Percentiles rank a stretch among this genome's conserved stretches.
Conservation (phyloP, 805 yeast species). For the Sugiyamaella smithiae region DNA sequence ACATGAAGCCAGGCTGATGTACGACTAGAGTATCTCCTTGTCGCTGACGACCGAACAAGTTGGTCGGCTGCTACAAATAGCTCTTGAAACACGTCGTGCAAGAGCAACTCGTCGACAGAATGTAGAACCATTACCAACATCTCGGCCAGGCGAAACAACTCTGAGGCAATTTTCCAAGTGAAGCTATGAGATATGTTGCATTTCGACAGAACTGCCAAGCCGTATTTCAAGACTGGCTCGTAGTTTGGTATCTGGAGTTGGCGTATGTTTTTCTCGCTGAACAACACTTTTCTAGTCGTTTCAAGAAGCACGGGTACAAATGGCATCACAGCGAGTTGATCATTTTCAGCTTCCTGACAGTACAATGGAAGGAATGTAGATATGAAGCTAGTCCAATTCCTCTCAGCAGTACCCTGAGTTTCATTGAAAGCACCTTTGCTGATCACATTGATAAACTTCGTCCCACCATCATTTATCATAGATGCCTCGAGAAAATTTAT, state of each 20-base stretch:
- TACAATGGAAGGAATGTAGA: neutral
- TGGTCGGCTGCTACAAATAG: neutral
- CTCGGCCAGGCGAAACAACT: neutral
- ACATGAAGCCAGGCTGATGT: neutral
- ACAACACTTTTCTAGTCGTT: neutral
- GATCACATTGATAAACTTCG: slow-evolving; percentile 5
- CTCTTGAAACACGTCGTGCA: neutral
- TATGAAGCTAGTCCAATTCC: neutral
- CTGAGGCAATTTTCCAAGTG: neutral
- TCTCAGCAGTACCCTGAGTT: neutral
- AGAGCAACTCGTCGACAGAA: neutral
- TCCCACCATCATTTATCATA: slow-evolving; percentile 2
- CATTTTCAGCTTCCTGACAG: neutral
- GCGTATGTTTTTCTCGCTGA: neutral
- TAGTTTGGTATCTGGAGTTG: neutral
- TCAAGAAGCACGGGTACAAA: neutral
- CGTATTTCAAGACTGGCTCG: neutral
- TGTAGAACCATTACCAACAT: neutral
- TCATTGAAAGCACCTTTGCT: slow-evolving; percentile 1
- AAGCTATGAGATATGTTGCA: neutral
- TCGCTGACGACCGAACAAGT: neutral
- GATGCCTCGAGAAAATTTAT: slow-evolving; percentile 9
- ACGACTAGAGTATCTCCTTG: neutral
- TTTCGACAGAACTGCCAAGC: neutral
- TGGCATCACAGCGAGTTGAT: neutral